phyloP scores from a whole-genome alignment of 768 basidiomycete species.

The Sarcomyxa edulis region DNA sequence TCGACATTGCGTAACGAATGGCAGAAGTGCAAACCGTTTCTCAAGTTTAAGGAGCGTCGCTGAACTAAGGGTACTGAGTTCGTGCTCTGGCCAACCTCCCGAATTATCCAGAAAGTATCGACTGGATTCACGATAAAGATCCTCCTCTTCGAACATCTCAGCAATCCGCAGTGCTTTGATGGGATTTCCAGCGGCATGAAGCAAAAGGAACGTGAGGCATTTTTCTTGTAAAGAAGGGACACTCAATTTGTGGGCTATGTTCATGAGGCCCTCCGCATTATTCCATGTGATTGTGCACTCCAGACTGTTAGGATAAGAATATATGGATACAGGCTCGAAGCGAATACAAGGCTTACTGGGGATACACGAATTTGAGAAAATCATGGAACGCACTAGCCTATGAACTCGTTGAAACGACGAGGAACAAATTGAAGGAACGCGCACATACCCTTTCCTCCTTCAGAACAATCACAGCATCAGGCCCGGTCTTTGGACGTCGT shows the following conservation, averaged over 20 bases:
- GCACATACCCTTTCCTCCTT: constrained; percentile 76
- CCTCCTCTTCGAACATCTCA: constrained; percentile 86
- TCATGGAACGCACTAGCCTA: constrained; percentile 87
- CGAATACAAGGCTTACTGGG: constrained; percentile 55
- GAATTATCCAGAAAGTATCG: constrained; percentile 92
- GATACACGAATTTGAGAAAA: constrained; percentile 90
- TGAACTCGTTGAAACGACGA: not conserved
- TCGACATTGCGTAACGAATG: not conserved
- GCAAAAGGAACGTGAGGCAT: constrained; percentile 84
- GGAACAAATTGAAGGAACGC: constrained; percentile 3
- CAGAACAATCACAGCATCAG: constrained; percentile 83
- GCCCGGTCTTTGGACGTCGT: constrained; percentile 41
- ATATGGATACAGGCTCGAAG: constrained; percentile 3
- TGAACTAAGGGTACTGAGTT: constrained; percentile 74
- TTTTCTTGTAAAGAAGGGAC: constrained; percentile 76
- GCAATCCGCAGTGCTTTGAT: constrained; percentile 92
- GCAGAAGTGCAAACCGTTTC: constrained; percentile 43
- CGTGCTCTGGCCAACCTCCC: constrained; percentile 77
- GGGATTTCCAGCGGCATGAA: constrained; percentile 88
- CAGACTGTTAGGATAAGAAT: constrained; percentile 37
- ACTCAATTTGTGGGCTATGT: constrained; percentile 85
- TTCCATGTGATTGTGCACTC: constrained; percentile 95
- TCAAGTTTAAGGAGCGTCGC: constrained; percentile 87
- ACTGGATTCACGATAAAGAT: constrained; percentile 85
- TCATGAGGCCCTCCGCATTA: constrained; percentile 89